Conservation (phyloP, 768 basidiomycete genomes). For the Lactarius evosmus region DNA sequence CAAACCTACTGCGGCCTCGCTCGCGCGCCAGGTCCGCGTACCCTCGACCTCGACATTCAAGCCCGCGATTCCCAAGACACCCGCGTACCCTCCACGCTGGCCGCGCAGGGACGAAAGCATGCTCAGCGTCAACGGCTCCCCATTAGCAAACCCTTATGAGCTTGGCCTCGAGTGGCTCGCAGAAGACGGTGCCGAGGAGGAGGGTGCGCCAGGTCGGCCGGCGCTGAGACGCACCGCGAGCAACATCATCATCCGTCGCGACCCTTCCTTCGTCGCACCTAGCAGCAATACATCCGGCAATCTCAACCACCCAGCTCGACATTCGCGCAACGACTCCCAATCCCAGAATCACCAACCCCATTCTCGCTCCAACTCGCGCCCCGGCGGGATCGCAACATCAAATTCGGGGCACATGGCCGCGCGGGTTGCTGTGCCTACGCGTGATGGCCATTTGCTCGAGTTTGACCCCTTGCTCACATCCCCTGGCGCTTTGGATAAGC, state of each 20-base stretch:
- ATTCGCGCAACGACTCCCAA: constrained; percentile 46
- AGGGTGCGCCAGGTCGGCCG: constrained; percentile 26
- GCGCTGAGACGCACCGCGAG: constrained; percentile 43
- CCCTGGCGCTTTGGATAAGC: constrained; percentile 65
- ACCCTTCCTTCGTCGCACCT: constrained; percentile 43
- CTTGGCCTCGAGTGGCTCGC: constrained; percentile 62
- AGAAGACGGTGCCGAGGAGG: constrained; percentile 36
- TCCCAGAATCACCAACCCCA: constrained; percentile 24
- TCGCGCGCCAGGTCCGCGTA: constrained; percentile 31
- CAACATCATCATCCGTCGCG: constrained; percentile 59
- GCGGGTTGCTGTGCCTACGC: constrained; percentile 73
- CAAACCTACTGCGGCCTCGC: constrained; percentile 40
- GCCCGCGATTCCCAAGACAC: constrained; percentile 59
- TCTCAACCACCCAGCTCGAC: constrained; percentile 36
- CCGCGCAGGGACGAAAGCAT: constrained; percentile 74
- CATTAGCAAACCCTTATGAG: constrained; percentile 73
- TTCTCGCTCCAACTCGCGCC: constrained; percentile 30
- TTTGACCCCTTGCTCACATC: constrained; percentile 81
- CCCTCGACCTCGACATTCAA: constrained; percentile 73
- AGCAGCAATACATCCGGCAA: constrained; percentile 28
- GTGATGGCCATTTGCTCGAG: constrained; percentile 76
- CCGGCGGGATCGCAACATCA: constrained; percentile 15
- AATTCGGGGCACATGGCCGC: constrained; percentile 43
- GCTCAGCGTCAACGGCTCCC: constrained; percentile 80
- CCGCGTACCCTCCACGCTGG: constrained; percentile 58